These are phyloP conservation scores for Cyberlindnera euphorbiiphila DNA, from an alignment of 805 yeast species.

Conservation along the genomic window DNA sequence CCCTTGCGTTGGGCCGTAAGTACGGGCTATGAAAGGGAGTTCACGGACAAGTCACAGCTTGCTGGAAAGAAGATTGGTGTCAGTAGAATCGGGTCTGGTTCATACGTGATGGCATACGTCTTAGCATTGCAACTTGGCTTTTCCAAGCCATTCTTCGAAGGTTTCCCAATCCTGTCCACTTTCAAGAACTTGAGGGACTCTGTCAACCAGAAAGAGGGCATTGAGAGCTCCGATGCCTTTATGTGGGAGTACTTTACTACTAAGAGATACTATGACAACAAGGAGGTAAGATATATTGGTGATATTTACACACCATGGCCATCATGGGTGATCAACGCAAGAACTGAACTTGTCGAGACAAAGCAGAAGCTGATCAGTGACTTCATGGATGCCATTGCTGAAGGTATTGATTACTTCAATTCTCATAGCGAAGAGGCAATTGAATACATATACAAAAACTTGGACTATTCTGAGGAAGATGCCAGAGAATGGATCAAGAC, in stretches of 20 bases:
- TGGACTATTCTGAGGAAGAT: conserved; percentile 76
- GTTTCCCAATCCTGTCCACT: conserved; percentile 56
- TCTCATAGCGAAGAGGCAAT: conserved; percentile 60
- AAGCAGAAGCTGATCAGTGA: conserved; percentile 28
- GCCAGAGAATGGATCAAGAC: conserved; percentile 80
- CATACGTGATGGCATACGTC: conserved; percentile 87
- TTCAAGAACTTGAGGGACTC: conserved; percentile 76
- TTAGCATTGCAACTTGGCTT: conserved; percentile 62
- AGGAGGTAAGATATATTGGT: conserved; percentile 79
- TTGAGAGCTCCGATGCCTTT: conserved; percentile 66
- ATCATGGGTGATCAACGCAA: conserved; percentile 77
- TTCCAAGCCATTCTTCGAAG: conserved; percentile 44
- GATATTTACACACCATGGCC: conserved; percentile 96
- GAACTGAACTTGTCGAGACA: conserved; percentile 35
- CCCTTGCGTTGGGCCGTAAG: conserved; percentile 91
- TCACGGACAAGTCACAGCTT: conserved; percentile 49
- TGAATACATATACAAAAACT: conserved; percentile 55
- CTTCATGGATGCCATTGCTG: conserved; percentile 53
- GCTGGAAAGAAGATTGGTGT: conserved; percentile 69
- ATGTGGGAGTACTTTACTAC: conserved; percentile 97
- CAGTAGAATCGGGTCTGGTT: conserved; percentile 85
- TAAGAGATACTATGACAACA: conserved; percentile 74
- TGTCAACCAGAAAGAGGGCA: conserved; percentile 54
- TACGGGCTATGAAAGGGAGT: conserved; percentile 64
- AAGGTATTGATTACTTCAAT: conserved; percentile 67